A percentile compares a stretch with the other conserved stretches of the same genome.
phyloP scores from a whole-genome alignment of 495 filamentous ascomycete species.

The Penicillium turbatum region DNA sequence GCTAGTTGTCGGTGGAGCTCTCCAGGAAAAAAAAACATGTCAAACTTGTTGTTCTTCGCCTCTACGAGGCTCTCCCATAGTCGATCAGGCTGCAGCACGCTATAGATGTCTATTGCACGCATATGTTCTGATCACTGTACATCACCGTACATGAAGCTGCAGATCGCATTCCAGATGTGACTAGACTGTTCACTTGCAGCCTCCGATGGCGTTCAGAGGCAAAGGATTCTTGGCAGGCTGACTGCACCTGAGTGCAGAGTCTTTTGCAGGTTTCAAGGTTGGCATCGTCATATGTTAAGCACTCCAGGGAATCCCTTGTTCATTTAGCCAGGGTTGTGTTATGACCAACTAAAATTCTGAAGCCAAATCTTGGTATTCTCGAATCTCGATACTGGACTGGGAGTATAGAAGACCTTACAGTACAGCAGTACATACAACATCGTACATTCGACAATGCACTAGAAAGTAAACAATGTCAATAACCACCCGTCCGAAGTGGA shows the following conservation, averaged over 20 bases:
- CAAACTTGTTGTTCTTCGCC: too few relatives aligned
- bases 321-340: neutral
- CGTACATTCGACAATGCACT: too few relatives aligned
- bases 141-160: conserved; percentile 6
- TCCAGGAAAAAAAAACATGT: too few relatives aligned
- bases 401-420: neutral
- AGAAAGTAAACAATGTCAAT: neutral
- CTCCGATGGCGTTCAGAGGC: conserved; percentile 6
- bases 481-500: neutral
- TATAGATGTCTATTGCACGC: conserved; percentile 3
- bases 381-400: neutral
- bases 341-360: neutral
- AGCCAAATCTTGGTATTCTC: neutral
- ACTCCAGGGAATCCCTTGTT: neutral
- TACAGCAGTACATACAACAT: neutral
- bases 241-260: conserved; percentile 11
- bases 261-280: conserved; percentile 7
- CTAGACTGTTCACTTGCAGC: conserved; percentile 4
- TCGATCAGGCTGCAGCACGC: neutral
- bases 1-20: neutral
- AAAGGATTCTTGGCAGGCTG: conserved; percentile 15
- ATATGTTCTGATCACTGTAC: neutral
- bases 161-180: conserved; percentile 4
- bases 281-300: conserved; percentile 13
- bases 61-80: neutral